A percentile compares a stretch with the other conserved stretches of the same genome.
Evolutionary conservation across 441 rosid species (phyloP).

Genomic region (Viola pubescens): DNA sequence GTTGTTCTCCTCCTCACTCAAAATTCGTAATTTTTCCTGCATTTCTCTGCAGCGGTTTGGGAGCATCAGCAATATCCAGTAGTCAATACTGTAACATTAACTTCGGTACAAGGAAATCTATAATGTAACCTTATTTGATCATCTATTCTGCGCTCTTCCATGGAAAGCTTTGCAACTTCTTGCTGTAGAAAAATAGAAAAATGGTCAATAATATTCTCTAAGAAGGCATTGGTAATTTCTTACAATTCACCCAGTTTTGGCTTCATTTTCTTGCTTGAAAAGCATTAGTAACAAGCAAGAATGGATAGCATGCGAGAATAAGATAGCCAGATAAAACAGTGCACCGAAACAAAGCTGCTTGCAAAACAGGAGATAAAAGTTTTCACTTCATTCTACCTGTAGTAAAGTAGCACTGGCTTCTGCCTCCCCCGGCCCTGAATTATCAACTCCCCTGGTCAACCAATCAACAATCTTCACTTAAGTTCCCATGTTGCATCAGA

Average conservation of each 20-base stretch:
- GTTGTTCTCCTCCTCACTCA: conserved; percentile 74
- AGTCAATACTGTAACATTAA: conserved; percentile 15
- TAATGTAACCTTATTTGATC: conserved; percentile 62
- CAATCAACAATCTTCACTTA: conserved; percentile 23
- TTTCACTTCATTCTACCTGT: conserved; percentile 42
- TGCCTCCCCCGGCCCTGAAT: conserved; percentile 47
- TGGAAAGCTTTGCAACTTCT: conserved; percentile 59
- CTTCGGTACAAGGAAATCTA: conserved; percentile 22
- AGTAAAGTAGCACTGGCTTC: conserved; percentile 45
- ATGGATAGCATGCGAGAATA: conserved; percentile 3
- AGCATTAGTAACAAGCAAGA: conserved; percentile 1
- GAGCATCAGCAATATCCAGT: conserved; percentile 29
- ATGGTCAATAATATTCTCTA: conserved; percentile 16
- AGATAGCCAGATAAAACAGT: neutral
- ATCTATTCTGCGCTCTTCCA: conserved; percentile 65
- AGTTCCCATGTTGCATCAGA: conserved; percentile 21
- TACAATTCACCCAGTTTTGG: neutral
- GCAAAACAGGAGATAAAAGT: conserved; percentile 3
- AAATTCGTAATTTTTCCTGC: conserved; percentile 61
- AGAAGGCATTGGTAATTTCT: conserved; percentile 6
- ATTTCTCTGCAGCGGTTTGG: conserved; percentile 48
- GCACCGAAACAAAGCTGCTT: neutral
- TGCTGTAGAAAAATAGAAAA: conserved; percentile 39
- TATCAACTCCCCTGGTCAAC: conserved; percentile 67
- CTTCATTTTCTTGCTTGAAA: conserved; percentile 4